Evolutionary conservation across 805 yeast species (phyloP), one percentile per base, ranked within the genome.

Genomic region (Cyberlindnera japonica): DNA sequence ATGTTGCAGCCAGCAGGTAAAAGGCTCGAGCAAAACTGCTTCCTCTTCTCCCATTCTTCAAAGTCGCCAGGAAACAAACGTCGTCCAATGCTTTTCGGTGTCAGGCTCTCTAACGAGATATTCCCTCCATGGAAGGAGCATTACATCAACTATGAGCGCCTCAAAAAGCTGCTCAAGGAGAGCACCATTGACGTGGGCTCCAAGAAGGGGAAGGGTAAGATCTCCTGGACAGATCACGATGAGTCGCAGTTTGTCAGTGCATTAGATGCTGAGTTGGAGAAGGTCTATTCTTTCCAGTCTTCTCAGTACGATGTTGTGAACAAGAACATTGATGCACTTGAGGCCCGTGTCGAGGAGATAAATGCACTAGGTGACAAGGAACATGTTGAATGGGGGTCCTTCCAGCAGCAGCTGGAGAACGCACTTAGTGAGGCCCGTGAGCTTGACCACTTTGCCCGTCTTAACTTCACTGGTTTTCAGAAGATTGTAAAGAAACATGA

Each of bases 401-500:
- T 88, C 54, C 87, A 85, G 53, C 63, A 64, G 24, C 75, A 78
- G 40, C 69, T 93, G 51, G 99, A 93, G 57, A 79, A 79, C 44
- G 67, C 81, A 20, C 68, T 93, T 45, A 73, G 79, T 10, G 72
- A 77, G 52, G 86, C 98, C 10, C 86, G 84, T 54, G 91, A 87
- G 55, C 69, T 93, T 52, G 96, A 90, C 61, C 86, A 79, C 58
- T 93, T 93, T 66, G 83, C 95, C 30, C 75, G 99, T 55, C 65
- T 91, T 51, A 93, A 93, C 65, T 93, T 83, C 68, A 91, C 99
- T 12, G 99, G 97, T 1, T 91, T 93, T 66, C 75, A 81, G 54
- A 93, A 93, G 61, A 87, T 93, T 52, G 97, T 90, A 49, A 90
- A 91, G 68, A 91, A 91, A 65, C 99, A 93, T 59, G 98, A 93